Evolutionary conservation across 495 filamentous ascomycete species (phyloP).

Genomic region (Mytilinidion resinicola): DNA sequence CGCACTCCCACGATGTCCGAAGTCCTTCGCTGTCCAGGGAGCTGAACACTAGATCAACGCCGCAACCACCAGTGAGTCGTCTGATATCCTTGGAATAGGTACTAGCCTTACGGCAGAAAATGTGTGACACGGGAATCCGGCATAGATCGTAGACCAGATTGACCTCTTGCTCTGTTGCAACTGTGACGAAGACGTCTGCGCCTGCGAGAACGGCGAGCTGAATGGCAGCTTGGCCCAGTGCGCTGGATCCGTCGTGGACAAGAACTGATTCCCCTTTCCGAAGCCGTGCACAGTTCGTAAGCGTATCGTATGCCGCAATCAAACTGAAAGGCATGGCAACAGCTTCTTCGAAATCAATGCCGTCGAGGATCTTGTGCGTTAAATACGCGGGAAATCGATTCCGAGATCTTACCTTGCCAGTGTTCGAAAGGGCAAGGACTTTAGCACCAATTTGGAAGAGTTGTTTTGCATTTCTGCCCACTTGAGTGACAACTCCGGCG

Average conservation of each 20-base stretch:
- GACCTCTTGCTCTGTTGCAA: background rate
- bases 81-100: constrained; percentile 2
- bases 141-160: constrained; percentile 1
- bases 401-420: constrained; percentile 9
- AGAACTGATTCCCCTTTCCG: constrained; percentile 22
- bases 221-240: constrained; percentile 10
- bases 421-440: background rate
- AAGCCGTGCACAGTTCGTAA: background rate
- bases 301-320: background rate
- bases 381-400: background rate
- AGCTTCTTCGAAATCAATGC: background rate
- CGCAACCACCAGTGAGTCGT: background rate
- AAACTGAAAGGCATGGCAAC: background rate
- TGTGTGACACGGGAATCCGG: background rate
- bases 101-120: background rate
- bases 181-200: constrained; percentile 10
- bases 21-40: background rate
- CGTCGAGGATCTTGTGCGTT: background rate
- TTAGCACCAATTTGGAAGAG: constrained; percentile 34
- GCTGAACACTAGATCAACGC: constrained; percentile 5
- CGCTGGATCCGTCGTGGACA: constrained; percentile 11
- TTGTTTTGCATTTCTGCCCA: constrained; percentile 17
- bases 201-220: constrained; percentile 2
- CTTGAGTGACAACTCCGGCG: constrained; percentile 13
- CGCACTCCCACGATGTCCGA: background rate